These are phyloP conservation scores for Backusella circina DNA, from an alignment of 192 early-diverging fungal genomes.

Conservation along the genomic window DNA sequence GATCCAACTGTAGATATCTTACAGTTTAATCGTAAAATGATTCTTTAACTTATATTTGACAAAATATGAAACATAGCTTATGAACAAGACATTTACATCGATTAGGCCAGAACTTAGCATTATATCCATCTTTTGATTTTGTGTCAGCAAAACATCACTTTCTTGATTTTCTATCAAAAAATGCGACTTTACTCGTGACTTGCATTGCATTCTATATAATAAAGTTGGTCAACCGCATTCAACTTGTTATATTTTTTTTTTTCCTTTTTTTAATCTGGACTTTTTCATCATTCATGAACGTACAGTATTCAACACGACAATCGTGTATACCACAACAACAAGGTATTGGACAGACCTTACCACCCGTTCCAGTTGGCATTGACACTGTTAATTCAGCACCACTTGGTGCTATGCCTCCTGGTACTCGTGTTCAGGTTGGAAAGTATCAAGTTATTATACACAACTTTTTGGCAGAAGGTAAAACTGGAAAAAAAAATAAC, in stretches of 20 bases:
- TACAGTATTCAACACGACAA: constrained; percentile 10
- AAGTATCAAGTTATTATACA: constrained; percentile 60
- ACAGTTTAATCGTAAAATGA: too few species aligned
- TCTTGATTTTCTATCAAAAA: background rate
- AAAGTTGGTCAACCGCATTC: background rate
- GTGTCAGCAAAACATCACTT: background rate
- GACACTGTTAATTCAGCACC: constrained; percentile 25
- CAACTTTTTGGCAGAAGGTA: constrained; percentile 76
- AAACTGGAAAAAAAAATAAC: background rate
- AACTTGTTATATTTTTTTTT: background rate
- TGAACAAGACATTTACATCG: too few species aligned
- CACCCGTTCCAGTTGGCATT: constrained; percentile 28
- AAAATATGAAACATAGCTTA: too few species aligned
- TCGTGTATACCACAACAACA: constrained; percentile 35
- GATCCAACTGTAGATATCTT: too few species aligned
- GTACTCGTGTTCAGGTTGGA: constrained; percentile 58
- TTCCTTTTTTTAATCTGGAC: background rate
- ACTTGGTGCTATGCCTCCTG: constrained; percentile 61
- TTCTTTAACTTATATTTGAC: too few species aligned
- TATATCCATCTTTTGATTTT: too few species aligned
- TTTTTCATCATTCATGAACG: background rate
- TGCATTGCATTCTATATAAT: background rate
- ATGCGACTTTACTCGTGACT: background rate
- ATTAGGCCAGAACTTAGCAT: too few species aligned
- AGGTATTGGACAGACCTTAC: constrained; percentile 31